These are phyloP conservation scores for Neurospora hispaniola DNA, from an alignment of 495 filamentous ascomycete genomes.

Conservation along the genomic window DNA sequence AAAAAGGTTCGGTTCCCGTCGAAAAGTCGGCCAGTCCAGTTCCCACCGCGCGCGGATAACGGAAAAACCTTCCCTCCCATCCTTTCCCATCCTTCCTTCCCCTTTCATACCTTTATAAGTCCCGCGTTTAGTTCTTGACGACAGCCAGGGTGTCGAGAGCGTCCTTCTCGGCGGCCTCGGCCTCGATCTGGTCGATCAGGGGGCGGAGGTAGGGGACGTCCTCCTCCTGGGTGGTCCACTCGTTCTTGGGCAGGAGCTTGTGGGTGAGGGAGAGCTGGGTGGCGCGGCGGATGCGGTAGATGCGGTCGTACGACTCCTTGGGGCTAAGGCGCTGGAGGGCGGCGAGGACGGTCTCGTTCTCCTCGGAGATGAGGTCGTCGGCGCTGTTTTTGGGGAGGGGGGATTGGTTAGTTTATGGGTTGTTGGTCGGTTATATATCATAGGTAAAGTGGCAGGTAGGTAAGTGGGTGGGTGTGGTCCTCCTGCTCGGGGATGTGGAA, in stretches of 20 bases:
- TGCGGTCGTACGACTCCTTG: slow-evolving; percentile 89
- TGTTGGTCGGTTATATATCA: background rate
- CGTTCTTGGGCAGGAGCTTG: slow-evolving; percentile 67
- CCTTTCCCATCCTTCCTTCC: background rate
- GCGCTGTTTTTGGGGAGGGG: slow-evolving; percentile 38
- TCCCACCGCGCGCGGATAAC: background rate
- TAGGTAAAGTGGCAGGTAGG: background rate
- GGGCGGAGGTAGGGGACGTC: slow-evolving; percentile 26
- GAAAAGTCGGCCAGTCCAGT: background rate
- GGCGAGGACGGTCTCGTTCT: slow-evolving; percentile 70
- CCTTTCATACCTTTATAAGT: background rate
- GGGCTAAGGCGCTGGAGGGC: slow-evolving; percentile 83
- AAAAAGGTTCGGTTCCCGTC: background rate
- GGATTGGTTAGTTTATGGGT: slow-evolving; percentile 4
- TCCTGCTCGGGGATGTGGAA: background rate
- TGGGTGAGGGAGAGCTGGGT: slow-evolving; percentile 70
- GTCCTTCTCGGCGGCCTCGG: slow-evolving; percentile 67
- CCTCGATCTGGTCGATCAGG: slow-evolving; percentile 35
- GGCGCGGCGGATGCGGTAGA: slow-evolving; percentile 90
- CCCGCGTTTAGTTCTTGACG: slow-evolving; percentile 28
- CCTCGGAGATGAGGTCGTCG: slow-evolving; percentile 90
- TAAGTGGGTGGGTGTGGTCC: background rate
- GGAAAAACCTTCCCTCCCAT: background rate
- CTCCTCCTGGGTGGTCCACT: slow-evolving; percentile 56
- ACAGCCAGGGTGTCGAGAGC: slow-evolving; percentile 76